Evolutionary conservation across 2,329 filamentous ascomycete genomes (phyloP), one percentile per base, ranked within the genome.

Genomic region (Colletotrichum lini): DNA sequence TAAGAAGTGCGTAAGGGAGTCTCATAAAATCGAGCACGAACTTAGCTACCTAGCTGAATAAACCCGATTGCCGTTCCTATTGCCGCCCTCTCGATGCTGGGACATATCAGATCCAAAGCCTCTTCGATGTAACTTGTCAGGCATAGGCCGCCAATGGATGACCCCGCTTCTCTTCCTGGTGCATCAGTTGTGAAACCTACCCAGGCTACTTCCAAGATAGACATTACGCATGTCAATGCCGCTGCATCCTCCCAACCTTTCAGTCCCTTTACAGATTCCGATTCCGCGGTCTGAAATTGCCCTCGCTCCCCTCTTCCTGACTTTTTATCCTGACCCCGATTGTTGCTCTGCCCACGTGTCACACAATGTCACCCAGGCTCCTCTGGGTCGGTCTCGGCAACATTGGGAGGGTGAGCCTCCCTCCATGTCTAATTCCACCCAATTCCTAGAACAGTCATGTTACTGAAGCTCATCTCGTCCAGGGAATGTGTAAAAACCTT

Each of bases 401-500:
- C 80, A 97, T 97, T 90, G 95, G 94, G 75, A 88, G 91, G 78
- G 93, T 93, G 84, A 84, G 89, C 82, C 40, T 50, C 10, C 8
- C n/a, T 56, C 44, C 65, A 57, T 18, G 54, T 53, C 40, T 59
- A 40, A n/a, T 35, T 5, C 65, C 16, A n/a, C 13, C n/a, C 54
- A 52, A 21, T 70, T 72, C 58, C 21, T 70, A 71, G 72, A 70
- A 69, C 79, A 67, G 73, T 50, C 47, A n/a, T 68, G 21, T 40
- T 35, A 64, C 13, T 10, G 49, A 38, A 49, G 38, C 70, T 75
- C 44, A 73, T 58, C 44, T 42, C 26, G 18, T 38, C 50, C 71
- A 94, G 92, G 94, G 92, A 73, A 97, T 97, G 93, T 90, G 87
- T 82, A 93, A 92, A 81, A 98, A 97, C 79, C 85, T 98, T 47